Evolutionary conservation across 1,139 yeast genomes (phyloP).

Genomic region (Trichomonascaceae sp.): DNA sequence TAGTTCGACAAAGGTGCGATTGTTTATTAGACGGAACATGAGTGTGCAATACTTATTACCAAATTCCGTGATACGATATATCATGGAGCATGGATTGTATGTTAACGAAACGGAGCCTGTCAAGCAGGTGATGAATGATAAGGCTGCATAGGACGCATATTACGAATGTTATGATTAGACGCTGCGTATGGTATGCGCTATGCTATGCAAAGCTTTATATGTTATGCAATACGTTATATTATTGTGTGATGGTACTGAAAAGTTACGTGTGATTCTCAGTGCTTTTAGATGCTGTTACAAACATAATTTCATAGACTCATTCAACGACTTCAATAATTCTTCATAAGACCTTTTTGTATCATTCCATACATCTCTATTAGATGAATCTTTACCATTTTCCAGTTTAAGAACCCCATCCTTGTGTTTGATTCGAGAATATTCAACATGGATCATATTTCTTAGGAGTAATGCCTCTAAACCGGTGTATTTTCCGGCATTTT

Average conservation of each 20-base stretch:
- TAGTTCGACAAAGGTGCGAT: conserved; percentile 86
- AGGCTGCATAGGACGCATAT: conserved; percentile 21
- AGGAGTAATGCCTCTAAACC: conserved; percentile 19
- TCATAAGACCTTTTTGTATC: not conserved
- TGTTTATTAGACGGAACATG: conserved; percentile 91
- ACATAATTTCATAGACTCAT: conserved; percentile 13
- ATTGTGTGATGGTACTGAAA: not conserved
- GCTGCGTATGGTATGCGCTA: no score
- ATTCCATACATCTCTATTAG: not conserved
- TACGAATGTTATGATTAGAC: no score
- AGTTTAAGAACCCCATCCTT: conserved; percentile 2
- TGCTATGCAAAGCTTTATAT: not conserved
- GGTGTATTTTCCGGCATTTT: conserved; percentile 17
- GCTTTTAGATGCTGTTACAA: not conserved
- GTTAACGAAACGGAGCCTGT: conserved; percentile 87
- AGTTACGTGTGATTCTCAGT: not conserved
- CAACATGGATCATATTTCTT: conserved; percentile 16
- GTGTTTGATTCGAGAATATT: conserved; percentile 9
- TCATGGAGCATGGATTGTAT: conserved; percentile 85
- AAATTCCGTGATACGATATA: conserved; percentile 88
- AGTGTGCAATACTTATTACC: conserved; percentile 93
- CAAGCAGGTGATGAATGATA: conserved; percentile 64
- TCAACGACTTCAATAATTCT: conserved; percentile 9
- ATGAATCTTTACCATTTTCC: conserved; percentile 1
- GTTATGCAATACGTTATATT: not conserved